Evolutionary conservation across 2,329 filamentous ascomycete species (phyloP).

Genomic region (Cercospora citrullina): DNA sequence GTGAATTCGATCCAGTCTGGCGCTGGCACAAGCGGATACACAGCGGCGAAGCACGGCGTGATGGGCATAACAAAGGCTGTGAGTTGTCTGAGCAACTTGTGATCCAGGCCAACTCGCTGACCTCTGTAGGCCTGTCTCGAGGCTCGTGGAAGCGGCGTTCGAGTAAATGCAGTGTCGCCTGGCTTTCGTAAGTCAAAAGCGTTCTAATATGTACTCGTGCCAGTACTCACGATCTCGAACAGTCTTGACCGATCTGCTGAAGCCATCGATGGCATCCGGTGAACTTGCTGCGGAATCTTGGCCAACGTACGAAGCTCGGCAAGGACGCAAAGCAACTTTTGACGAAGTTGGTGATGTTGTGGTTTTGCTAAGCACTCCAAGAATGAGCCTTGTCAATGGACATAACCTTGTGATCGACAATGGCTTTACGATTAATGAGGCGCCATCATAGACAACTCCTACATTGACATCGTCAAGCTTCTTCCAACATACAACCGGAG

Average conservation of each 20-base stretch:
- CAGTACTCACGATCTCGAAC: not conserved
- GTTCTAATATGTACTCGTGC: not conserved
- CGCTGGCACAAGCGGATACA: constrained; percentile 42
- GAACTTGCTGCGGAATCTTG: constrained; percentile 19
- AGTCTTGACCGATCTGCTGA: constrained; percentile 29
- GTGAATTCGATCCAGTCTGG: constrained; percentile 41
- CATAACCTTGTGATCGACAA: constrained; percentile 31
- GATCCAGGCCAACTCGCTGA: not conserved
- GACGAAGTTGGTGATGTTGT: constrained; percentile 34
- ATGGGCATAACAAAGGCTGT: constrained; percentile 44
- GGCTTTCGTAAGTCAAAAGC: constrained; percentile 26
- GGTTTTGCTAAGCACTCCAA: constrained; percentile 31
- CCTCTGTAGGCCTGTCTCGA: constrained; percentile 31
- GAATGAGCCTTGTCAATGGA: constrained; percentile 32
- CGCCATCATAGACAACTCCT: not conserved
- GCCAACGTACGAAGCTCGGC: constrained; percentile 27
- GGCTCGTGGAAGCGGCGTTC: constrained; percentile 37
- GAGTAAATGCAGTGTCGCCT: constrained; percentile 41
- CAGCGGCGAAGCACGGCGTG: constrained; percentile 44
- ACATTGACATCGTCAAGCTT: not conserved
- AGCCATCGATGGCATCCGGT: constrained; percentile 20
- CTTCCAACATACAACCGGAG: not conserved
- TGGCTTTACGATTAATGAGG: constrained; percentile 33
- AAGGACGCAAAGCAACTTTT: constrained; percentile 27
- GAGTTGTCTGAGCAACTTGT: not conserved